phyloP scores from a whole-genome alignment of 2,329 filamentous ascomycete species.

The Gaeumannomyces sp. region DNA sequence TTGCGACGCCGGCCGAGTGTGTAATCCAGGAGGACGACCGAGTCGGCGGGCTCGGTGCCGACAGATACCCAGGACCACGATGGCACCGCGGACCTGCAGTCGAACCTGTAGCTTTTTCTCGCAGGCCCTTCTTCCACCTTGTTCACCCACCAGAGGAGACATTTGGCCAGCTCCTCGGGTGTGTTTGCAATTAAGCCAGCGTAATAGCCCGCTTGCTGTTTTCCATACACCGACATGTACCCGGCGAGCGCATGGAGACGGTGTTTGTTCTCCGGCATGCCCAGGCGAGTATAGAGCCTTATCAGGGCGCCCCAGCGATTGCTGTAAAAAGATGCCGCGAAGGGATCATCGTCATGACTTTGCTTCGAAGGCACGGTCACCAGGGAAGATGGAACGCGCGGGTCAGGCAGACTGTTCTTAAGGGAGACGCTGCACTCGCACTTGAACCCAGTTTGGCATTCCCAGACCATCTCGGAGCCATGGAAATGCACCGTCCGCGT shows the following conservation, averaged over 20 bases:
- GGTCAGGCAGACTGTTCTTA: background rate
- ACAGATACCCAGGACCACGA: constrained; percentile 10
- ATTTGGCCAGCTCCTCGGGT: background rate
- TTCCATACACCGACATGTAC: background rate
- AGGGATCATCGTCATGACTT: background rate
- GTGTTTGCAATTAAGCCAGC: background rate
- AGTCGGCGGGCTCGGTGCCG: background rate
- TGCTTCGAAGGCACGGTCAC: background rate
- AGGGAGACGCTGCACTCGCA: constrained; percentile 8
- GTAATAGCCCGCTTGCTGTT: background rate
- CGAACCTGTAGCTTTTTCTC: background rate
- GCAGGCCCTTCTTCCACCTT: background rate
- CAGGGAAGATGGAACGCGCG: background rate
- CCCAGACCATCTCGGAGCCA: constrained; percentile 6
- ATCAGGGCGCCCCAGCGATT: background rate
- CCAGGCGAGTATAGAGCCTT: background rate
- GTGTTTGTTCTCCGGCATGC: constrained; percentile 1
- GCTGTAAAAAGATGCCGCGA: background rate
- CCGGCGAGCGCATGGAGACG: constrained; percentile 7
- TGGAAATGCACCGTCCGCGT: constrained; percentile 6
- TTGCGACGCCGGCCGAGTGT: background rate
- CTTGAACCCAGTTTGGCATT: constrained; percentile 1
- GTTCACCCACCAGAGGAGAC: background rate
- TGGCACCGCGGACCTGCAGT: background rate
- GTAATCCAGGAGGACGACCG: background rate